Conservation (phyloP, 140 eudicot genomes). For the Anethum foeniculum region DNA sequence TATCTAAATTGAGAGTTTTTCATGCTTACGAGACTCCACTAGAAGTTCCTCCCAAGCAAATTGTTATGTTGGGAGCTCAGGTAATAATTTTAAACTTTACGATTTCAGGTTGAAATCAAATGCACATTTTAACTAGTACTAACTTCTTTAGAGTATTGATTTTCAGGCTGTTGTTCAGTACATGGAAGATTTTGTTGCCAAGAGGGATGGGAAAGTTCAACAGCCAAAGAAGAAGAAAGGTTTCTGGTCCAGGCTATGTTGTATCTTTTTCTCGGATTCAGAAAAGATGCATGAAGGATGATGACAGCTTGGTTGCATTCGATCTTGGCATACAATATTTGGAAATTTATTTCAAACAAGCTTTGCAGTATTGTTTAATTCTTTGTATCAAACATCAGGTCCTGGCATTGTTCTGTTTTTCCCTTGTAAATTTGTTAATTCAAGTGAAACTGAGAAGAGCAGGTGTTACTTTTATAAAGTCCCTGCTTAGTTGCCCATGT, state of each 20-base stretch:
- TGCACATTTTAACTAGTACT: background rate
- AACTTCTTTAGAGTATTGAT: constrained; percentile 4
- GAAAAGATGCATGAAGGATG: background rate
- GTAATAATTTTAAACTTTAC: constrained; percentile 22
- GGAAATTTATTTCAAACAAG: background rate
- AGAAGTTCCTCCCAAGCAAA: constrained; percentile 74
- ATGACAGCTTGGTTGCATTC: background rate
- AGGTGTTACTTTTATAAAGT: background rate
- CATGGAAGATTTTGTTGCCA: constrained; percentile 49
- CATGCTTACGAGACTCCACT: constrained; percentile 73
- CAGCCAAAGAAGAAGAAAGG: constrained; percentile 37
- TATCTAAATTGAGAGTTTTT: constrained; percentile 48
- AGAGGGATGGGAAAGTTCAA: constrained; percentile 28
- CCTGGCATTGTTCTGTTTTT: background rate
- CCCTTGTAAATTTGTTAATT: background rate
- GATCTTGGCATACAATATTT: background rate
- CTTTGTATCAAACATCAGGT: background rate
- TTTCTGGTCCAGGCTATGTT: constrained; percentile 48
- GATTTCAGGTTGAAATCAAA: background rate
- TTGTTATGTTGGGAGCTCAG: constrained; percentile 69
- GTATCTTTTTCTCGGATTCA: constrained; percentile 28
- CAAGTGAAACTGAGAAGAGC: background rate
- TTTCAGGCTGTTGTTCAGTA: constrained; percentile 61
- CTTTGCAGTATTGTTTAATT: background rate
- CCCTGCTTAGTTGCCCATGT: background rate